Evolutionary conservation across 768 basidiomycete species (phyloP).

Genomic region (Rhizopogon salebrosus): DNA sequence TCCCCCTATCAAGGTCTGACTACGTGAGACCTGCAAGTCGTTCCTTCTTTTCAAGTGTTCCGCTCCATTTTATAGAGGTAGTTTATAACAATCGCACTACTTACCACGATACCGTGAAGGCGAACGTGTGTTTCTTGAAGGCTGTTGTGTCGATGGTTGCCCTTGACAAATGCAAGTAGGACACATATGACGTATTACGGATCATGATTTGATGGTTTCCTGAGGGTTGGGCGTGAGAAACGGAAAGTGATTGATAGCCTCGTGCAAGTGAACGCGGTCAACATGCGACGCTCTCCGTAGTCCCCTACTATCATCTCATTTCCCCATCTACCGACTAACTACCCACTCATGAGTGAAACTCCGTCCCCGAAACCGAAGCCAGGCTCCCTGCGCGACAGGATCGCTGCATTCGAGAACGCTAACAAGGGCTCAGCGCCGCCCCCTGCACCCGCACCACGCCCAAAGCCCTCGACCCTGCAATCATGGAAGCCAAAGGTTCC

Average conservation of each 20-base stretch:
- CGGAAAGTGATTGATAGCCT: neutral
- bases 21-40: too few species aligned
- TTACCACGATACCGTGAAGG: too few species aligned
- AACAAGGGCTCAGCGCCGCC: conserved; percentile 35
- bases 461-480: conserved; percentile 61
- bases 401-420: conserved; percentile 80
- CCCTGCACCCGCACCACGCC: conserved; percentile 40
- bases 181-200: neutral
- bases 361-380: conserved; percentile 59
- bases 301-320: conserved; percentile 11
- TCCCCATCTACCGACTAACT: neutral
- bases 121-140: too few species aligned
- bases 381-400: conserved; percentile 81
- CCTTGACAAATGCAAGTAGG: too few species aligned
- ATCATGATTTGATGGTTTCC: neutral
- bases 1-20: too few species aligned
- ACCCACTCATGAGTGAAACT: conserved; percentile 48
- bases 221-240: neutral
- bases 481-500: conserved; percentile 65
- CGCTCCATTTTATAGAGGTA: neutral
- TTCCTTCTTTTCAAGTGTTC: neutral
- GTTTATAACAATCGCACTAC: too few species aligned
- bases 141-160: neutral
- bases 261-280: neutral
- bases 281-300: neutral